phyloP scores from a whole-genome alignment of 495 filamentous ascomycete genomes.

The Xylaria flabelliformis region DNA sequence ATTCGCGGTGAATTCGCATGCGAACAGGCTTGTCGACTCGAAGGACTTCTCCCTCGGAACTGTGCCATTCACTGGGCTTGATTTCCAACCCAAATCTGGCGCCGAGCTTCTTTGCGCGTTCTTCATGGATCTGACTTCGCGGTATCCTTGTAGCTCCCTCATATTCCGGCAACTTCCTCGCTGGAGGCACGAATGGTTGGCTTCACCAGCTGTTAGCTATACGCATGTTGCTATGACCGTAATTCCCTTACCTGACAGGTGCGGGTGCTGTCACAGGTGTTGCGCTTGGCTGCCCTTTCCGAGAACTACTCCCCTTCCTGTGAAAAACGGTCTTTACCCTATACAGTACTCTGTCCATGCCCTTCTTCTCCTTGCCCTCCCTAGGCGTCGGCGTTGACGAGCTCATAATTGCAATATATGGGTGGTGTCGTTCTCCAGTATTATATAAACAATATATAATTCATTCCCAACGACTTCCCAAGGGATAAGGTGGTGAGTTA shows the following conservation, averaged over 20 bases:
- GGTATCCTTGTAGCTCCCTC: conserved; percentile 50
- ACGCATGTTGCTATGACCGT: neutral
- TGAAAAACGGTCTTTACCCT: conserved; percentile 67
- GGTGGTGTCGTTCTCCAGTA: conserved; percentile 12
- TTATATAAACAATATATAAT: conserved; percentile 2
- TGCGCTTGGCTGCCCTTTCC: conserved; percentile 49
- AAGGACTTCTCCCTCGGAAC: conserved; percentile 61
- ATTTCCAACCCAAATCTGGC: conserved; percentile 76
- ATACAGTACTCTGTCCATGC: conserved; percentile 66
- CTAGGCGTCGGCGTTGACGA: conserved; percentile 47
- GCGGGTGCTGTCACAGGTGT: conserved; percentile 34
- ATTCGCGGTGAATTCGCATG: conserved; percentile 86
- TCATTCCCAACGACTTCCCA: neutral
- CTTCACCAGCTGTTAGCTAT: conserved; percentile 13
- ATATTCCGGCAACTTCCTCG: conserved; percentile 37
- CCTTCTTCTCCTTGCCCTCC: conserved; percentile 63
- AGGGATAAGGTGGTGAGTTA: neutral
- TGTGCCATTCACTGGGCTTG: conserved; percentile 72
- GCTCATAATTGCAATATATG: conserved; percentile 47
- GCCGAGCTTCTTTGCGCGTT: conserved; percentile 73
- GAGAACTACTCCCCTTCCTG: conserved; percentile 55
- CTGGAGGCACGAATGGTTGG: conserved; percentile 35
- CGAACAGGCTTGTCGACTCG: conserved; percentile 89
- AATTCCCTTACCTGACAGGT: conserved; percentile 33
- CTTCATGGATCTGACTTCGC: conserved; percentile 62